phyloP scores from a whole-genome alignment of 352 stramenopile species.

The Pythium pyrilobum region DNA sequence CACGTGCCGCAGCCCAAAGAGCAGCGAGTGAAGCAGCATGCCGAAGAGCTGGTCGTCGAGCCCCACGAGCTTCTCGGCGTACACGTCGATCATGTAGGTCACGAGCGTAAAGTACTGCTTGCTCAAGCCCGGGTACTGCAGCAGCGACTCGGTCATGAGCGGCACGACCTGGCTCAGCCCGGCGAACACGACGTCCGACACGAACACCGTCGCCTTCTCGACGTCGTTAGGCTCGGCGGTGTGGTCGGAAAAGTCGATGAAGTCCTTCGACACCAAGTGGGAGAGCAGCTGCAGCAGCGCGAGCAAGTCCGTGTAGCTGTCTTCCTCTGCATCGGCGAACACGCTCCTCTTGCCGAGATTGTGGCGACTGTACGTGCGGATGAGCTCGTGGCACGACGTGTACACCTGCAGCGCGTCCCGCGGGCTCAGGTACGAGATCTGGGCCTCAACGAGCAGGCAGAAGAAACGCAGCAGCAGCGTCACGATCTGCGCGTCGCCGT shows the following conservation, averaged over 20 bases:
- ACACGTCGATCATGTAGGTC: slow-evolving; percentile 84
- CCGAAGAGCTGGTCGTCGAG: slow-evolving; percentile 63
- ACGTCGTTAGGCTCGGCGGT: slow-evolving; percentile 51
- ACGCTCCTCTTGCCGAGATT: slow-evolving; percentile 67
- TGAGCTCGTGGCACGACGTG: slow-evolving; percentile 61
- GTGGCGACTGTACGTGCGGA: slow-evolving; percentile 57
- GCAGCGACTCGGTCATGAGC: slow-evolving; percentile 85
- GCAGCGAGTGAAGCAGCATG: slow-evolving; percentile 67
- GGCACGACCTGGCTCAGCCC: slow-evolving; percentile 83
- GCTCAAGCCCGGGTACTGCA: slow-evolving; percentile 81
- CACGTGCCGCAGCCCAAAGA: slow-evolving; percentile 72
- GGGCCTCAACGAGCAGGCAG: slow-evolving; percentile 71
- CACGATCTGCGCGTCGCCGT: slow-evolving; percentile 65
- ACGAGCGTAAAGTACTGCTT: slow-evolving; percentile 89
- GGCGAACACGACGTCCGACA: slow-evolving; percentile 87
- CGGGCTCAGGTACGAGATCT: slow-evolving; percentile 71
- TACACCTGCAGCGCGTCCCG: slow-evolving; percentile 71
- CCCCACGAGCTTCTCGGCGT: slow-evolving; percentile 67
- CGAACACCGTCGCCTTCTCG: slow-evolving; percentile 53
- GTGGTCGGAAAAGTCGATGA: slow-evolving; percentile 82
- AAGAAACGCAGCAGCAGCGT: slow-evolving; percentile 75
- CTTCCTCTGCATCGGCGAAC: slow-evolving; percentile 63
- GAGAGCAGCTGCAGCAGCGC: slow-evolving; percentile 76
- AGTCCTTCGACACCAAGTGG: slow-evolving; percentile 76
- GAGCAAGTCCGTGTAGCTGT: slow-evolving; percentile 68